Conservation (phyloP, 2,329 filamentous ascomycete species). For the Hypoxylon sp. region DNA sequence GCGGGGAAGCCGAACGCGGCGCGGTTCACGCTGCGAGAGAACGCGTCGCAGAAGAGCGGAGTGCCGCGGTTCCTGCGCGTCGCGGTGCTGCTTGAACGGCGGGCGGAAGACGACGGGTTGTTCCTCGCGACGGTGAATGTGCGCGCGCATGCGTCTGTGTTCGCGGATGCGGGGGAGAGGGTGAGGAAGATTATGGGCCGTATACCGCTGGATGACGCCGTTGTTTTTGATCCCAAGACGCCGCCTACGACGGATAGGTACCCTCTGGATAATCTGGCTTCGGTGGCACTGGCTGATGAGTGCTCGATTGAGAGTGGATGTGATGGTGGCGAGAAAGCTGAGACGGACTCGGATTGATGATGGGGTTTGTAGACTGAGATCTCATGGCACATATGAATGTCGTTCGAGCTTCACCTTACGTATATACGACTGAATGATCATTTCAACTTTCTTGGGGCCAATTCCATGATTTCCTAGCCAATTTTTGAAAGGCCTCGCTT, state of each 20-base stretch:
- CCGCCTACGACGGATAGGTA: slow-evolving; percentile 30
- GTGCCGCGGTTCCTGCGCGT: slow-evolving; percentile 24
- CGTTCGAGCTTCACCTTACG: not conserved
- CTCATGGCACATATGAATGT: not conserved
- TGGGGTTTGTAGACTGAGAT: not conserved
- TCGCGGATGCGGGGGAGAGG: slow-evolving; percentile 13
- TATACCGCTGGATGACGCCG: slow-evolving; percentile 26
- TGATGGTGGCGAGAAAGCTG: not conserved
- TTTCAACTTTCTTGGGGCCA: too few relatives aligned
- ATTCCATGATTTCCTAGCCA: too few relatives aligned
- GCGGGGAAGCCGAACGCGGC: slow-evolving; percentile 28
- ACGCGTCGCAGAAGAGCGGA: slow-evolving; percentile 24
- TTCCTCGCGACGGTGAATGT: slow-evolving; percentile 19
- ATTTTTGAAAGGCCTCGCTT: too few relatives aligned
- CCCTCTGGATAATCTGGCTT: slow-evolving; percentile 15
- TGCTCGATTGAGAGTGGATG: slow-evolving; percentile 26
- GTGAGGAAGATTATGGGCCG: slow-evolving; percentile 20
- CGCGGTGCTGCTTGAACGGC: slow-evolving; percentile 20
- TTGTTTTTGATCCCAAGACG: slow-evolving; percentile 25
- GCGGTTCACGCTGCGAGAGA: slow-evolving; percentile 29
- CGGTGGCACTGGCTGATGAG: slow-evolving; percentile 11
- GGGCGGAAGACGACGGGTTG: slow-evolving; percentile 4
- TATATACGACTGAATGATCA: too few relatives aligned
- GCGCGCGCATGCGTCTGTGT: slow-evolving; percentile 16
- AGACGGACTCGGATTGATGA: not conserved